Percentiles rank a stretch among this genome's conserved stretches.
phyloP scores from a whole-genome alignment of 768 basidiomycete genomes.

The Grammothele lineata region DNA sequence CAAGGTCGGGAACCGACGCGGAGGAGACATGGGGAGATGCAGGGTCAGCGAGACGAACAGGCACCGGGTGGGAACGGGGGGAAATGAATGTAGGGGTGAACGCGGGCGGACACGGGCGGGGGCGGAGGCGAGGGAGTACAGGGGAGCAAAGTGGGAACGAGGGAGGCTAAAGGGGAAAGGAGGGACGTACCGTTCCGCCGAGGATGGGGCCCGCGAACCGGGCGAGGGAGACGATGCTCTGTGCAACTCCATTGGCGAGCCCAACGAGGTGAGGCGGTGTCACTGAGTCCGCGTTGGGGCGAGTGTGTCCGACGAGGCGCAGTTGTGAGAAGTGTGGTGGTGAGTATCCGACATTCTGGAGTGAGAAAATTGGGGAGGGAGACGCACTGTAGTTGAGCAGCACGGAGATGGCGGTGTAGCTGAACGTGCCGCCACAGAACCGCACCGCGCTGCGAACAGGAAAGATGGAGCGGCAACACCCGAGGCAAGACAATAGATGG shows the following conservation, averaged over 20 bases:
- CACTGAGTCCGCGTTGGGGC: conserved; percentile 44
- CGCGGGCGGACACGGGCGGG: background rate
- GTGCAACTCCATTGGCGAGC: conserved; percentile 92
- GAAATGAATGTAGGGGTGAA: too few species aligned
- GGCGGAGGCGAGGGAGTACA: background rate
- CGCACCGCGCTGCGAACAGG: conserved; percentile 65
- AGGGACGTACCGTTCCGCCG: conserved; percentile 67
- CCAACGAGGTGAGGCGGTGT: conserved; percentile 87
- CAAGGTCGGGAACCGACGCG: too few species aligned
- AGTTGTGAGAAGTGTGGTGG: background rate
- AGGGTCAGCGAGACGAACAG: too few species aligned
- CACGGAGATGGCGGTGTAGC: conserved; percentile 87
- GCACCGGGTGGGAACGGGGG: too few species aligned
- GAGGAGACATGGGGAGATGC: too few species aligned
- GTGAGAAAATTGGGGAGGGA: background rate
- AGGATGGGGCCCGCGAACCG: conserved; percentile 86
- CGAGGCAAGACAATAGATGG: too few species aligned
- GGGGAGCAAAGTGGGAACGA: too few species aligned
- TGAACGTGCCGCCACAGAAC: conserved; percentile 85
- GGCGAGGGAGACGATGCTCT: conserved; percentile 91
- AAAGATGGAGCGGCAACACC: too few species aligned
- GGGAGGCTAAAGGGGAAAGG: background rate
- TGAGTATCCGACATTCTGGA: background rate
- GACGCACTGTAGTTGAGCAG: conserved; percentile 77
- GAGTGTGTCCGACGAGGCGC: too few species aligned